Percentiles rank a stretch among this genome's conserved stretches.
phyloP scores from a whole-genome alignment of 2,329 filamentous ascomycete species.

The Penicillium sp. region DNA sequence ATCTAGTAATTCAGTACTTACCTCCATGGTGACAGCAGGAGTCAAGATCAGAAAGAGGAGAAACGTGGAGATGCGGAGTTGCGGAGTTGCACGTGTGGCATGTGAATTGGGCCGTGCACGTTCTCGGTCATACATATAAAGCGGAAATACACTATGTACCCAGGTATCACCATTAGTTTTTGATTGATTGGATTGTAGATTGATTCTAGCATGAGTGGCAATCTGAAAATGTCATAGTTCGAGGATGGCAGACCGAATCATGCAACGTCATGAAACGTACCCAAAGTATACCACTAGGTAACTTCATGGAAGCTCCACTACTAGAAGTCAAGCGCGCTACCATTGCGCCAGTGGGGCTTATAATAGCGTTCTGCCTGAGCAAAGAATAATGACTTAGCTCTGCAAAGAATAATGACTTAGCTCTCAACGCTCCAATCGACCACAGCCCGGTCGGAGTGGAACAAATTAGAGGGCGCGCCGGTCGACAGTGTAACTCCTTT shows the following conservation, averaged over 20 bases:
- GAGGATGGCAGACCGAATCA: neutral
- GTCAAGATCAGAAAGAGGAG: constrained; percentile 1
- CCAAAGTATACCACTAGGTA: too few relatives aligned
- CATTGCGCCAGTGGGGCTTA: too few relatives aligned
- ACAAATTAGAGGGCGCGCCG: too few relatives aligned
- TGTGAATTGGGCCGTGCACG: constrained; percentile 23
- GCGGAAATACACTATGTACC: neutral
- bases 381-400: too few relatives aligned
- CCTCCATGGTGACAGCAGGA: constrained; percentile 20
- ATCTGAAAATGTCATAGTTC: neutral
- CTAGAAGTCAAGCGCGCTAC: too few relatives aligned
- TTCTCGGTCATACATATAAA: too few relatives aligned
- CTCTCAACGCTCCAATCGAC: too few relatives aligned
- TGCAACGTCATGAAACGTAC: neutral
- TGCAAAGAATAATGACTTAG: too few relatives aligned
- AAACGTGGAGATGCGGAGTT: constrained; percentile 22
- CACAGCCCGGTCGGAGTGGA: too few relatives aligned
- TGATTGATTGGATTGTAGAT: neutral
- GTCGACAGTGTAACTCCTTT: too few relatives aligned
- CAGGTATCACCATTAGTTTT: neutral
- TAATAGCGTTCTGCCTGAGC: too few relatives aligned
- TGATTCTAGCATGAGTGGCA: neutral
- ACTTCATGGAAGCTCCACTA: too few relatives aligned
- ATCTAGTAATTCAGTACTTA: constrained; percentile 7
- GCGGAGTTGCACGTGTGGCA: constrained; percentile 18